Evolutionary conservation across 73 alveolate species (phyloP).

Genomic region (Effrenium voratum): DNA sequence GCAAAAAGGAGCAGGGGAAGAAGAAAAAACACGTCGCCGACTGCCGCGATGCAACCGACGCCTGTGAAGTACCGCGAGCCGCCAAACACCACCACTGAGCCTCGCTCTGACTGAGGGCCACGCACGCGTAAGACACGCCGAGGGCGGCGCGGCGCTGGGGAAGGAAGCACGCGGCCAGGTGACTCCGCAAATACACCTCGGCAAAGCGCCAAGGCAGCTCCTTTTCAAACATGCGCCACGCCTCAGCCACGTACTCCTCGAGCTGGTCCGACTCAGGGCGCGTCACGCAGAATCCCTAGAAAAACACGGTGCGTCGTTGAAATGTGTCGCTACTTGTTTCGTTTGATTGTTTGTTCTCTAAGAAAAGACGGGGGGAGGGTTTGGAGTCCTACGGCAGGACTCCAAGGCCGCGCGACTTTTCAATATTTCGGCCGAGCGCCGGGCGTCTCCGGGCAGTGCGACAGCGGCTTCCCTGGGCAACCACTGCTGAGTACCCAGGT

Average conservation of each 20-base stretch:
- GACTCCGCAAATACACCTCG: constrained; percentile 83
- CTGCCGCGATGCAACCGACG: too few species aligned
- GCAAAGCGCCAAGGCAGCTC: not conserved
- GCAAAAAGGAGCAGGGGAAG: too few species aligned
- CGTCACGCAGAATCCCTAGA: too few species aligned
- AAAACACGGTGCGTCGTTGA: too few species aligned
- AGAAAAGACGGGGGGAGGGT: too few species aligned
- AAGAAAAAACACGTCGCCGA: too few species aligned
- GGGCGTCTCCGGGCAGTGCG: constrained; percentile 14
- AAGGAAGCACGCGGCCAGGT: constrained; percentile 52
- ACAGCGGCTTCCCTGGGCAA: constrained; percentile 19
- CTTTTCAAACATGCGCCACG: not conserved
- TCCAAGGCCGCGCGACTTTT: too few species aligned
- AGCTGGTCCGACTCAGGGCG: not conserved
- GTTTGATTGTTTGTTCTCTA: too few species aligned
- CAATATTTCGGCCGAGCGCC: not conserved
- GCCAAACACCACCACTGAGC: constrained; percentile 42
- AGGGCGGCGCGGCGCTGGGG: constrained; percentile 51
- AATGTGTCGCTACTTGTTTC: too few species aligned
- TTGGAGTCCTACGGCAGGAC: too few species aligned
- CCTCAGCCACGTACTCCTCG: not conserved
- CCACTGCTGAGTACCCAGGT: constrained; percentile 57
- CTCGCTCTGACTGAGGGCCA: not conserved
- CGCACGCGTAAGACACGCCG: not conserved
- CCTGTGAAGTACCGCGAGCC: constrained; percentile 93